phyloP scores from a whole-genome alignment of 306 rosid species.

The Pachyrhizus erosus region DNA sequence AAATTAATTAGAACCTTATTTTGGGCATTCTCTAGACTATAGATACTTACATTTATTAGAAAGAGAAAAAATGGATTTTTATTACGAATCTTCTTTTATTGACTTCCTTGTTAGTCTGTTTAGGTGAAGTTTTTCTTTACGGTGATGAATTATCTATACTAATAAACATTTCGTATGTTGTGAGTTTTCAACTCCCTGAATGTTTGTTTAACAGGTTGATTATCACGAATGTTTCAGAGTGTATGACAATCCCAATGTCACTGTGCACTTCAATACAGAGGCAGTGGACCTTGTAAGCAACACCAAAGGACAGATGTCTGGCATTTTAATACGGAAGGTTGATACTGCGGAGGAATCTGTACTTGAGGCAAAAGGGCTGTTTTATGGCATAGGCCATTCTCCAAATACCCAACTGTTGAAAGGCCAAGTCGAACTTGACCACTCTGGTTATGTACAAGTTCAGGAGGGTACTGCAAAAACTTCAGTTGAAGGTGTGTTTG shows the following conservation, averaged over 20 bases:
- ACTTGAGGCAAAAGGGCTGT: slow-evolving; percentile 88
- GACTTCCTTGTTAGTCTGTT: slow-evolving; percentile 21
- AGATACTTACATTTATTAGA: neutral
- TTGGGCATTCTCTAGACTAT: slow-evolving; percentile 27
- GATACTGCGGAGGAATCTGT: slow-evolving; percentile 78
- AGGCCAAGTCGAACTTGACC: slow-evolving; percentile 88
- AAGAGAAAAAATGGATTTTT: neutral
- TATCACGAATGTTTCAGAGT: slow-evolving; percentile 99
- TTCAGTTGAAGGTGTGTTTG: slow-evolving; percentile 88
- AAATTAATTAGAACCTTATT: neutral
- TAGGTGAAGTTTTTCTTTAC: slow-evolving; percentile 28
- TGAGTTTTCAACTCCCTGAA: slow-evolving; percentile 95
- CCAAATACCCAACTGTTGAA: slow-evolving; percentile 83
- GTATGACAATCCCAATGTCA: slow-evolving; percentile 87
- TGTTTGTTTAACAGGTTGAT: slow-evolving; percentile 99
- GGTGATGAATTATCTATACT: slow-evolving; percentile 58
- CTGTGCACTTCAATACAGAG: slow-evolving; percentile 91
- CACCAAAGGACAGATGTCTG: slow-evolving; percentile 90
- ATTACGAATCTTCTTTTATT: neutral
- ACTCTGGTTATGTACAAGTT: slow-evolving; percentile 75
- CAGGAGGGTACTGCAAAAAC: slow-evolving; percentile 79
- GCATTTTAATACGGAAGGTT: slow-evolving; percentile 69
- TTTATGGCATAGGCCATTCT: slow-evolving; percentile 94
- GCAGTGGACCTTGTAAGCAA: slow-evolving; percentile 91
- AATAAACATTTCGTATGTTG: slow-evolving; percentile 66